These are phyloP conservation scores for Hibiscus mutabilis DNA, from an alignment of 345 rosid genomes.

Conservation along the genomic window DNA sequence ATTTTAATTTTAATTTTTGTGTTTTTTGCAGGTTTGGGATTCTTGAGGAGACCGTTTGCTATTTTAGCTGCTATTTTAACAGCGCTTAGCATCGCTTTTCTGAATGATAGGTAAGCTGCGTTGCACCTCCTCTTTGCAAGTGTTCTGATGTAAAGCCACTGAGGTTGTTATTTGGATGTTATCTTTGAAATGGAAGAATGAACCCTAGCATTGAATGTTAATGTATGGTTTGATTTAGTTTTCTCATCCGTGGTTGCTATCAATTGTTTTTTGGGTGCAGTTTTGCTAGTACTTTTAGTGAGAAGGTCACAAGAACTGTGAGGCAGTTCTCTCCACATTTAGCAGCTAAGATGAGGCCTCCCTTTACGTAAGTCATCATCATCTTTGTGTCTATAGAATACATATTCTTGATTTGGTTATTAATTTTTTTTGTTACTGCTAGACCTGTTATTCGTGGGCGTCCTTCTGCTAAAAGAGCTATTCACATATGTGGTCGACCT, in stretches of 20 bases:
- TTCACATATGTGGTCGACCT: slow-evolving; percentile 78
- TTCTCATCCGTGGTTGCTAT: too few relatives aligned
- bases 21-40: slow-evolving; percentile 58
- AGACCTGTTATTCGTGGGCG: slow-evolving; percentile 97
- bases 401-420: slow-evolving; percentile 9
- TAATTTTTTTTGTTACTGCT: slow-evolving; percentile 17
- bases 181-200: too few relatives aligned
- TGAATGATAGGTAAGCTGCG: slow-evolving; percentile 79
- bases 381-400: background rate
- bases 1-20: background rate
- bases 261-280: slow-evolving; percentile 35
- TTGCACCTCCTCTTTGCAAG: background rate
- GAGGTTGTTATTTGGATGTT: too few relatives aligned
- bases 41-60: slow-evolving; percentile 79
- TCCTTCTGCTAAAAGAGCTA: slow-evolving; percentile 71
- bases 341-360: slow-evolving; percentile 95
- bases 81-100: slow-evolving; percentile 63
- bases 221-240: too few relatives aligned
- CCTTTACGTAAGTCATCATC: slow-evolving; percentile 49
- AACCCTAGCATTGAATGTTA: too few relatives aligned
- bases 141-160: too few relatives aligned
- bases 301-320: slow-evolving; percentile 74
- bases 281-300: slow-evolving; percentile 90
- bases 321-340: slow-evolving; percentile 89
- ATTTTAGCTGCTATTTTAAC: slow-evolving; percentile 70